Conservation (phyloP, 148 eudicot genomes). For the Heliamphora exappendiculata region DNA sequence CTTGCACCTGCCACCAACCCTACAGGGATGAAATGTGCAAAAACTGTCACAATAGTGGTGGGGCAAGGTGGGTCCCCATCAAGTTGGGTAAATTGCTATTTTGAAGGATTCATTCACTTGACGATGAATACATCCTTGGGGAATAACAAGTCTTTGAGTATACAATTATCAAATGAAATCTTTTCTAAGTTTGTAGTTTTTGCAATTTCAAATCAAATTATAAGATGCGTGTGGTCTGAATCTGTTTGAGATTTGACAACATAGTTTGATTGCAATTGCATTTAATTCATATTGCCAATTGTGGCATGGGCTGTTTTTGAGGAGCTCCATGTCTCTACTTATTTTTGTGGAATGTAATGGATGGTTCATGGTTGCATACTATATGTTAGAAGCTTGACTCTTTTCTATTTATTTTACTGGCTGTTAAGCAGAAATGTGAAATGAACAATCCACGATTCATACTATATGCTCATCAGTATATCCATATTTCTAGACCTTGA, state of each 20-base stretch:
- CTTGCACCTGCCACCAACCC: too few relatives aligned
- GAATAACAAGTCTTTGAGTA: neutral
- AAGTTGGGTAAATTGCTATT: neutral
- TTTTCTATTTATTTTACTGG: neutral
- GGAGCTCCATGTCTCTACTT: neutral
- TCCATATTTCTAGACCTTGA: neutral
- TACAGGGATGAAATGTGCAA: too few relatives aligned
- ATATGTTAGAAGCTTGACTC: neutral
- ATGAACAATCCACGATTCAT: neutral
- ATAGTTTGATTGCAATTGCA: slow-evolving; percentile 5
- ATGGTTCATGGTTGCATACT: too few relatives aligned
- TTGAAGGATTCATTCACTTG: neutral
- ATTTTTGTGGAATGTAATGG: neutral
- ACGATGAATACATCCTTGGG: neutral
- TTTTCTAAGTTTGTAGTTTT: neutral
- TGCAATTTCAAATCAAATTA: neutral
- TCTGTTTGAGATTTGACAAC: neutral
- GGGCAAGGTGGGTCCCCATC: too few relatives aligned
- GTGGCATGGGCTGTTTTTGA: neutral
- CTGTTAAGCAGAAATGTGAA: slow-evolving; percentile 1
- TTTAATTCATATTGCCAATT: neutral
- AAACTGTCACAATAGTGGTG: too few relatives aligned
- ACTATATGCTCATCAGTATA: neutral
- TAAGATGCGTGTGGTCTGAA: neutral
- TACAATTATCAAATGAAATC: neutral